Evolutionary conservation across 495 filamentous ascomycete species (phyloP).

Genomic region (Symbiotaphrina buchneri): DNA sequence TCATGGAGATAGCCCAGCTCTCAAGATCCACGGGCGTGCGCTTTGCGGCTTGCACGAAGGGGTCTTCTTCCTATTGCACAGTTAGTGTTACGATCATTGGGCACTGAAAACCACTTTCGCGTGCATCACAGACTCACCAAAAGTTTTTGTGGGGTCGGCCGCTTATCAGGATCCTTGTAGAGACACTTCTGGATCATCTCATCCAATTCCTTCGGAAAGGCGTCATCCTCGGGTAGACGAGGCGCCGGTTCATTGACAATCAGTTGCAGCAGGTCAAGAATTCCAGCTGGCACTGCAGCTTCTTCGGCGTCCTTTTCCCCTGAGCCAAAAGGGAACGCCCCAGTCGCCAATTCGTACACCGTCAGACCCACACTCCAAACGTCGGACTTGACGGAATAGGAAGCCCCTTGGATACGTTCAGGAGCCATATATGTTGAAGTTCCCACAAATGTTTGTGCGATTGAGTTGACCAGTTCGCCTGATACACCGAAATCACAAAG

Average conservation of each 20-base stretch:
- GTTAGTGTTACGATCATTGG: too few relatives aligned
- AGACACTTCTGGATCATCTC: conserved; percentile 94
- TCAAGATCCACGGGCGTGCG: conserved; percentile 77
- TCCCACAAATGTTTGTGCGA: conserved; percentile 93
- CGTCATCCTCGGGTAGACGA: conserved; percentile 83
- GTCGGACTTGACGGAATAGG: conserved; percentile 94
- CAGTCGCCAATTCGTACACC: conserved; percentile 92
- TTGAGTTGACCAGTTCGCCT: conserved; percentile 86
- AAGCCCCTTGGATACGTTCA: conserved; percentile 86
- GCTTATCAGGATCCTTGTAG: conserved; percentile 62
- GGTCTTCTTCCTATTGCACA: conserved; percentile 62
- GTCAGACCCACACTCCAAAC: conserved; percentile 97
- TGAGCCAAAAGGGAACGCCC: conserved; percentile 62
- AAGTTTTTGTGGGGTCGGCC: conserved; percentile 80
- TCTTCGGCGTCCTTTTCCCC: conserved; percentile 37
- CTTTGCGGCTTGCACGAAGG: conserved; percentile 86
- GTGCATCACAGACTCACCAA: conserved; percentile 22
- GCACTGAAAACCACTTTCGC: conserved; percentile 2
- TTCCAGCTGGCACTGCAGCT: conserved; percentile 66
- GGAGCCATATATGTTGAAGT: conserved; percentile 99
- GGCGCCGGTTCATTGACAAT: conserved; percentile 95
- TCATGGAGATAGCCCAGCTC: conserved; percentile 76
- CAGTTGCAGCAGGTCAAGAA: conserved; percentile 86
- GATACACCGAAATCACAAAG: conserved; percentile 96
- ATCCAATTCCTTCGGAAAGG: conserved; percentile 83